Conservation (phyloP, 129 eudicot genomes). For the Artemisia argyi region DNA sequence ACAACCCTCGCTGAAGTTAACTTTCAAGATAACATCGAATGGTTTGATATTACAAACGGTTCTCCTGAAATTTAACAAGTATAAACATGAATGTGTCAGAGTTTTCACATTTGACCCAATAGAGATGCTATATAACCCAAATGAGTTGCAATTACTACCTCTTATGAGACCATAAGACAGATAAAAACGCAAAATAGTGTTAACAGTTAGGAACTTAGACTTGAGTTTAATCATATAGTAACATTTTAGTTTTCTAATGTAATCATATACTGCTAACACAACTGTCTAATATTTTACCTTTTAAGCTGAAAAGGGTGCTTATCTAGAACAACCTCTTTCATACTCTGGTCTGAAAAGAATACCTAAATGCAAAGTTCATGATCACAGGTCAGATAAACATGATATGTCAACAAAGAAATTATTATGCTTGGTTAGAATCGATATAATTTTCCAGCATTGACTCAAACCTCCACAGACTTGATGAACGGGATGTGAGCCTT, state of each 20-base stretch:
- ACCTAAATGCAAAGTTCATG: slow-evolving; percentile 50
- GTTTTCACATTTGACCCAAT: slow-evolving; percentile 1
- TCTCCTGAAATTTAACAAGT: slow-evolving; percentile 51
- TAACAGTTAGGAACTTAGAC: background rate
- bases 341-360: slow-evolving; percentile 62
- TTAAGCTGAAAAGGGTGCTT: slow-evolving; percentile 76
- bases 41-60: slow-evolving; percentile 48
- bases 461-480: slow-evolving; percentile 70
- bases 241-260: background rate
- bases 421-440: slow-evolving; percentile 5
- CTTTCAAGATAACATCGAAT: slow-evolving; percentile 58
- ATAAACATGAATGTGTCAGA: slow-evolving; percentile 13
- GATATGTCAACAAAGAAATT: background rate
- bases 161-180: slow-evolving; percentile 4
- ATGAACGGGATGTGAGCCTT: slow-evolving; percentile 71
- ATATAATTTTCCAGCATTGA: background rate
- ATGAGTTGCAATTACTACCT: background rate
- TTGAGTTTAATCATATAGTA: background rate
- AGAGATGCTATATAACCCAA: slow-evolving; percentile 7
- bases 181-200: slow-evolving; percentile 1
- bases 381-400: slow-evolving; percentile 11
- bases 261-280: slow-evolving; percentile 1
- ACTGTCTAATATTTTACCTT: slow-evolving; percentile 39
- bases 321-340: slow-evolving; percentile 64
- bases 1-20: slow-evolving; percentile 81